A percentile compares a stretch with the other conserved stretches of the same genome.
These are phyloP conservation scores for Hypoxylon sp. DNA, from an alignment of 2,329 filamentous ascomycete species.

Conservation along the genomic window DNA sequence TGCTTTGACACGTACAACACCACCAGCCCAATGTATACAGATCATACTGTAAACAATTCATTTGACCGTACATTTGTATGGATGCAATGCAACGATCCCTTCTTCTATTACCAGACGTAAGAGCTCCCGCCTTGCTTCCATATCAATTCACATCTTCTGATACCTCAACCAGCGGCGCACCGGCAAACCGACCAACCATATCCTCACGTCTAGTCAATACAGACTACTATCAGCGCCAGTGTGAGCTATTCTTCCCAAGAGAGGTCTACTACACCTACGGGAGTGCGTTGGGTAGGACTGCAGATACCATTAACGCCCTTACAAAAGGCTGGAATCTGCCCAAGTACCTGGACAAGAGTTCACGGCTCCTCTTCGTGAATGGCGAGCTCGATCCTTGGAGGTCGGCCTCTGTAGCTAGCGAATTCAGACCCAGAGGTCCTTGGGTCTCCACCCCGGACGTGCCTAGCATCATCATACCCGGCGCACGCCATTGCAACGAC, in stretches of 20 bases:
- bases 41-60: conserved; percentile 62
- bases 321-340: conserved; percentile 70
- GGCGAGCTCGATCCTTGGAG: conserved; percentile 74
- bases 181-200: conserved; percentile 60
- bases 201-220: conserved; percentile 66
- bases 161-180: conserved; percentile 60
- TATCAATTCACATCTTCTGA: conserved; percentile 42
- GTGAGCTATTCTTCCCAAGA: conserved; percentile 68
- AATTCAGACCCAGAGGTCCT: conserved; percentile 68
- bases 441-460: conserved; percentile 61
- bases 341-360: conserved; percentile 57
- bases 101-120: conserved; percentile 69
- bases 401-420: conserved; percentile 66
- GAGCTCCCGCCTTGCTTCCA: conserved; percentile 34
- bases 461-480: conserved; percentile 68
- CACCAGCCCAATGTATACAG: conserved; percentile 64
- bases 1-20: conserved; percentile 70
- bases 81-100: conserved; percentile 75
- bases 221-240: conserved; percentile 70
- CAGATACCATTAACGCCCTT: conserved; percentile 64
- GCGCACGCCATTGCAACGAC: conserved; percentile 70
- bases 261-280: conserved; percentile 66
- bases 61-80: conserved; percentile 70
- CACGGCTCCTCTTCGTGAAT: conserved; percentile 71
- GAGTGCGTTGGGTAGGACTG: conserved; percentile 61